Conservation (phyloP, 345 rosid species). For the Xanthoceras sorbifolium region DNA sequence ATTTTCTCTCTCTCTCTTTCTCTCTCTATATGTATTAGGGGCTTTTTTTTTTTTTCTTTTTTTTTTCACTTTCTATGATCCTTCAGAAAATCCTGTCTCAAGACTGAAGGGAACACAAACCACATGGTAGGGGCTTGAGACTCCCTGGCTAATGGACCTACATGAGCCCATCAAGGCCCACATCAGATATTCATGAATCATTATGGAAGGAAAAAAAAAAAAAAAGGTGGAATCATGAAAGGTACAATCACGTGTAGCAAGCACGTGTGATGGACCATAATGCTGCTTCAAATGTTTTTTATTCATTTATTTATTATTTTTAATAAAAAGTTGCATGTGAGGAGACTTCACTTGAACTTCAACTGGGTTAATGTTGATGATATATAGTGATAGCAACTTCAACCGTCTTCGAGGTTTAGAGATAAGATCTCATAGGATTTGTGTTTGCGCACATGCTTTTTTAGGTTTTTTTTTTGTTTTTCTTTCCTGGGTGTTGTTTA, state of each 20-base stretch:
- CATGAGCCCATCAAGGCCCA: background rate
- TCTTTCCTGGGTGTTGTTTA: background rate
- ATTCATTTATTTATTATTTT: too few relatives aligned
- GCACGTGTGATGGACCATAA: conserved; percentile 10
- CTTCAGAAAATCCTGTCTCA: background rate
- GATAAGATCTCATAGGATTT: background rate
- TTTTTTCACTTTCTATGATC: background rate
- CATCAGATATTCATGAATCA: background rate
- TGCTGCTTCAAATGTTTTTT: background rate
- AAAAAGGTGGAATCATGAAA: background rate
- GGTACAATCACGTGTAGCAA: background rate
- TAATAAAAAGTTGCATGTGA: background rate
- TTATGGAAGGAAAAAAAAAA: background rate
- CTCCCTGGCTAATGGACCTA: background rate
- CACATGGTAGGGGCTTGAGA: conserved; percentile 9
- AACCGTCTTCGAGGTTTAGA: background rate
- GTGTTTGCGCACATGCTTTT: background rate
- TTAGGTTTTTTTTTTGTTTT: too few relatives aligned
- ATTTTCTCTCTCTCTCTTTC: too few relatives aligned
- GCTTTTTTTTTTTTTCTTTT: too few relatives aligned
- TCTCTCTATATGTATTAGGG: too few relatives aligned
- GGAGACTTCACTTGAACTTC: background rate
- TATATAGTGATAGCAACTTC: background rate
- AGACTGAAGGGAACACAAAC: background rate
- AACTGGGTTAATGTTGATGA: background rate